Evolutionary conservation across 2,329 filamentous ascomycete genomes (phyloP), one percentile per base, ranked within the genome.

Genomic region (Penicillium griseofulvum): DNA sequence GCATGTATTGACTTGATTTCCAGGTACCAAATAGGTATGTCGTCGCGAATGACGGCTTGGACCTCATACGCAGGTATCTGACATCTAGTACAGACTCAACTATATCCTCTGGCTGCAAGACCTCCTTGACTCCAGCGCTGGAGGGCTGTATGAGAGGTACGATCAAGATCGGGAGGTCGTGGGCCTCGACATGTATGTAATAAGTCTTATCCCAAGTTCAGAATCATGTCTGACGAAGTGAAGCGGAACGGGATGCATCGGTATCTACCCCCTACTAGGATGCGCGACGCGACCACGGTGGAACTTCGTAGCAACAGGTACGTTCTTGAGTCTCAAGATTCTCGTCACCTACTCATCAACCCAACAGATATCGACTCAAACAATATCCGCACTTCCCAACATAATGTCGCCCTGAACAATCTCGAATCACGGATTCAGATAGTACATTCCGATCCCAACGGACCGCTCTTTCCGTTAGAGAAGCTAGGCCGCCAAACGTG

Each of bases 81-180:
- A 47, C 63, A 67, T 28, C 64, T 49, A 26, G 8, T 0, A 34
- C 57, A 85, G 91, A 47, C 87, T 95, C 71, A 94, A 93, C 68
- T 99, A 99, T 71, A 84, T 97, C 19, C 77, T 92, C 9, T 97
- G 92, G 91, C 78, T 97, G 1, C 91, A 96, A 66, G 80, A 82
- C 3, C 81, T 99, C 0, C 70, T 97, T 7, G 91, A 96, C 66
- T 87, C 85, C 1, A 88, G 87, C 0, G 76, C 76, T 10, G 74
- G 76, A 16, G 64, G 73, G 54, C 75, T 78, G 57, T 65, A 64
- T 8, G 76, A 80, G 43, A 77, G 76, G 0, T 87, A 84, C 61
- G 78, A 85, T 51, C 70, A 76, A 0, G 74, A 81, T 2, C 76
- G 82, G n/a, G 74, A 80, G 39, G 78, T 91, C 2, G 70, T 81